Evolutionary conservation across 2,329 filamentous ascomycete genomes (phyloP).

Genomic region (Purpureocillium lavendulum): DNA sequence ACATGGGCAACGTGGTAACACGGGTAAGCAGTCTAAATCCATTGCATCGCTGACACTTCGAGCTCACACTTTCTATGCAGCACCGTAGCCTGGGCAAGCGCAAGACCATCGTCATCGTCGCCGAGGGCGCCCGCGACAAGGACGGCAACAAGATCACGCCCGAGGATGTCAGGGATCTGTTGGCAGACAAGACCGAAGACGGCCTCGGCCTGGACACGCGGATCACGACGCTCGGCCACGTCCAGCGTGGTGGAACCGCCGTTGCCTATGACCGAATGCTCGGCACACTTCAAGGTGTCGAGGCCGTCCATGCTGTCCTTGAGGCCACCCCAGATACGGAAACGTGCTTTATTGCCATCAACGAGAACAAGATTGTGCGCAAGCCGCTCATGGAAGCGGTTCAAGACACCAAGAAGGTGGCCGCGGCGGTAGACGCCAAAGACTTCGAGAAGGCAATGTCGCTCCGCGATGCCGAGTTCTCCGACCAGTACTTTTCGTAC

Average conservation of each 20-base stretch:
- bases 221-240: slow-evolving; percentile 91
- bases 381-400: slow-evolving; percentile 88
- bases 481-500: slow-evolving; percentile 85
- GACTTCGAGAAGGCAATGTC: slow-evolving; percentile 84
- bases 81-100: slow-evolving; percentile 86
- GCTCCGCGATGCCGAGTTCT: slow-evolving; percentile 86
- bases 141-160: slow-evolving; percentile 78
- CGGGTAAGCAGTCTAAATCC: slow-evolving; percentile 46
- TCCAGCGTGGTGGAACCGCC: slow-evolving; percentile 89
- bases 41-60: no score
- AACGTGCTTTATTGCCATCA: slow-evolving; percentile 92
- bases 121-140: slow-evolving; percentile 84
- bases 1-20: slow-evolving; percentile 74
- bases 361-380: slow-evolving; percentile 93
- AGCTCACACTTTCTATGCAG: no score
- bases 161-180: slow-evolving; percentile 73
- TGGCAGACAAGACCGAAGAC: slow-evolving; percentile 58
- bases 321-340: slow-evolving; percentile 83
- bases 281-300: slow-evolving; percentile 84
- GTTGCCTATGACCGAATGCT: slow-evolving; percentile 94
- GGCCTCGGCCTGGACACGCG: slow-evolving; percentile 81
- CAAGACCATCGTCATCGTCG: slow-evolving; percentile 96
- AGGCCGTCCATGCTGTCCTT: slow-evolving; percentile 85
- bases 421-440: slow-evolving; percentile 71
- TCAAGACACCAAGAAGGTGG: slow-evolving; percentile 73